Evolutionary conservation across 1,284 basidiomycete genomes (phyloP).

Genomic region (Agaricales sp.): DNA sequence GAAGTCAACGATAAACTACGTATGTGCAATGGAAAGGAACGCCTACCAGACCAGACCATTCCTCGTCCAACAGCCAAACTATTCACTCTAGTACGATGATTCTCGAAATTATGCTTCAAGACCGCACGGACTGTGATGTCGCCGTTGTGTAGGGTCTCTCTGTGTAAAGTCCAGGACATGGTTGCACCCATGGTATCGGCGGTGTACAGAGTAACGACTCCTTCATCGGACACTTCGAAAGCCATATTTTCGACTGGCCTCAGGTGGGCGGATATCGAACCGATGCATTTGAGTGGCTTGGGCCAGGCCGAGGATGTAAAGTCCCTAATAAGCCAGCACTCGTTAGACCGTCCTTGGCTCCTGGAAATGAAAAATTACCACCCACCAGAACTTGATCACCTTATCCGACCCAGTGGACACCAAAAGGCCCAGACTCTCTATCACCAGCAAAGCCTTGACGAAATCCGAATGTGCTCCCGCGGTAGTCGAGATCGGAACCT

Average conservation of each 20-base stretch:
- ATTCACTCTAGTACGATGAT: conserved; percentile 77
- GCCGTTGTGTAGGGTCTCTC: conserved; percentile 39
- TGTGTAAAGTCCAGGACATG: conserved; percentile 61
- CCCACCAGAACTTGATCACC: conserved; percentile 77
- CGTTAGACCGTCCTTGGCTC: too few species aligned
- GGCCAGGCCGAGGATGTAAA: conserved; percentile 31
- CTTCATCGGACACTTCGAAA: conserved; percentile 32
- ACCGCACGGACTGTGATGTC: conserved; percentile 37
- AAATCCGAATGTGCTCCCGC: conserved; percentile 82
- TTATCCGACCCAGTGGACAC: conserved; percentile 91
- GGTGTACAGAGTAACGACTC: conserved; percentile 52
- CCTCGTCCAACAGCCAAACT: conserved; percentile 55
- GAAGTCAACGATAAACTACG: too few species aligned
- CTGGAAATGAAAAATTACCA: too few species aligned
- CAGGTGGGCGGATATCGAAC: conserved; percentile 65
- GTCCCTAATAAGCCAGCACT: conserved; percentile 40
- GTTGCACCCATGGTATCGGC: conserved; percentile 84
- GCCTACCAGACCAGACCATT: conserved; percentile 77
- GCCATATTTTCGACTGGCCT: conserved; percentile 60
- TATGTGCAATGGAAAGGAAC: not conserved
- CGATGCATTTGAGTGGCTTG: conserved; percentile 40
- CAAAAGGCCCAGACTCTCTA: conserved; percentile 56
- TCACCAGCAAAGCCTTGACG: conserved; percentile 68
- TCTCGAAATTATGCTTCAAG: conserved; percentile 30
- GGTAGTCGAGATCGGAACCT: conserved; percentile 18